phyloP scores from a whole-genome alignment of 2,329 filamentous ascomycete genomes.

The Blastomyces percursus region DNA sequence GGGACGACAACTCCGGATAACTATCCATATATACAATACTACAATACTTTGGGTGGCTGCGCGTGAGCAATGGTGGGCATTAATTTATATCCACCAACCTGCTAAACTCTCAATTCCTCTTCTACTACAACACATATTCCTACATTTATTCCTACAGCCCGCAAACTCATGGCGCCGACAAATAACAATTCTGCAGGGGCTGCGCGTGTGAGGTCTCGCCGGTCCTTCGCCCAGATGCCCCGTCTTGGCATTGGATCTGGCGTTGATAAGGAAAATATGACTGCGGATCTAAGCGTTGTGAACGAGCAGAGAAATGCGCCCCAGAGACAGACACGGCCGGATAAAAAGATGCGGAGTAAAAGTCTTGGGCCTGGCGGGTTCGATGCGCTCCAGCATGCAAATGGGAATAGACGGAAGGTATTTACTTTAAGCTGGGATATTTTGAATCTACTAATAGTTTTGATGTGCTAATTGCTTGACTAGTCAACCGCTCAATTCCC shows the following conservation, averaged over 20 bases:
- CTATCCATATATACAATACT: background rate
- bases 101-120: background rate
- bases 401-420: conserved; percentile 72
- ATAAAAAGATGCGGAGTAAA: conserved; percentile 75
- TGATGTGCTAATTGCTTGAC: conserved; percentile 15
- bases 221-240: conserved; percentile 58
- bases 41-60: background rate
- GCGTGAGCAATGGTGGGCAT: background rate
- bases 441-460: conserved; percentile 7
- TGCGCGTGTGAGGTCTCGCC: conserved; percentile 43
- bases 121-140: background rate
- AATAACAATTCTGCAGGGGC: conserved; percentile 26
- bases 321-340: conserved; percentile 25
- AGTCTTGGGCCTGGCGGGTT: conserved; percentile 88
- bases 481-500: conserved; percentile 32
- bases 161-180: conserved; percentile 20
- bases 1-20: background rate
- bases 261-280: conserved; percentile 68
- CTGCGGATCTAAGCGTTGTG: conserved; percentile 49
- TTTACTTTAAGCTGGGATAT: conserved; percentile 16
- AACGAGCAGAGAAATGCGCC: conserved; percentile 15
- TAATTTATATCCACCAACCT: background rate
- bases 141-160: conserved; percentile 9
- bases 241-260: conserved; percentile 36
- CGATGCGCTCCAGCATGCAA: conserved; percentile 60